Conservation (phyloP, 306 rosid species). For the Neltuma alba region DNA sequence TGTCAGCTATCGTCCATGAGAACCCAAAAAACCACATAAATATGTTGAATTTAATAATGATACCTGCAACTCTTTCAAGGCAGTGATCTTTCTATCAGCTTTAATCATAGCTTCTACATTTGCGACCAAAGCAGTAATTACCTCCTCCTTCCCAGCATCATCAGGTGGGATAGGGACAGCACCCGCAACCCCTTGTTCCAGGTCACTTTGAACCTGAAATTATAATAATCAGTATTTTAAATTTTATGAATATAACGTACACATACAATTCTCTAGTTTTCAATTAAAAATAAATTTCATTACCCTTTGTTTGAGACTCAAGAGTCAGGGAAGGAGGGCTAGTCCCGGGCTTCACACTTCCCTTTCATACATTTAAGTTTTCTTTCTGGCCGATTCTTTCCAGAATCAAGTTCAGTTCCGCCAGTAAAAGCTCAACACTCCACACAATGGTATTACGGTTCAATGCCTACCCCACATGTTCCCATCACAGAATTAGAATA, state of each 20-base stretch:
- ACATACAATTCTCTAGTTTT: constrained; percentile 9
- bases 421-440: constrained; percentile 26
- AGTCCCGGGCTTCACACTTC: constrained; percentile 32
- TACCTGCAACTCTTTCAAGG: constrained; percentile 95
- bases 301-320: constrained; percentile 24
- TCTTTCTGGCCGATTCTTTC: constrained; percentile 23
- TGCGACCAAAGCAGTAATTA: constrained; percentile 78
- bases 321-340: constrained; percentile 23
- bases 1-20: constrained; percentile 36
- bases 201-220: constrained; percentile 81
- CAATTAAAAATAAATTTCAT: constrained; percentile 19
- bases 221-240: constrained; percentile 19
- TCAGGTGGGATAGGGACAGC: constrained; percentile 84
- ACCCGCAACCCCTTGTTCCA: constrained; percentile 71
- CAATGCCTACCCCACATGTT: constrained; percentile 16
- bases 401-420: constrained; percentile 15
- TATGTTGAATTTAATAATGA: constrained; percentile 2
- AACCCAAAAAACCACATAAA: constrained; percentile 17
- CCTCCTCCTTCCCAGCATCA: constrained; percentile 76
- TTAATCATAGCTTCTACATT: constrained; percentile 91
- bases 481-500: constrained; percentile 26
- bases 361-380: constrained; percentile 24
- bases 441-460: constrained; percentile 4
- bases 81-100: constrained; percentile 93
- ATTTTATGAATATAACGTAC: constrained; percentile 16